Conservation (phyloP, 78 protist species). For the Protostelium mycophagum region DNA sequence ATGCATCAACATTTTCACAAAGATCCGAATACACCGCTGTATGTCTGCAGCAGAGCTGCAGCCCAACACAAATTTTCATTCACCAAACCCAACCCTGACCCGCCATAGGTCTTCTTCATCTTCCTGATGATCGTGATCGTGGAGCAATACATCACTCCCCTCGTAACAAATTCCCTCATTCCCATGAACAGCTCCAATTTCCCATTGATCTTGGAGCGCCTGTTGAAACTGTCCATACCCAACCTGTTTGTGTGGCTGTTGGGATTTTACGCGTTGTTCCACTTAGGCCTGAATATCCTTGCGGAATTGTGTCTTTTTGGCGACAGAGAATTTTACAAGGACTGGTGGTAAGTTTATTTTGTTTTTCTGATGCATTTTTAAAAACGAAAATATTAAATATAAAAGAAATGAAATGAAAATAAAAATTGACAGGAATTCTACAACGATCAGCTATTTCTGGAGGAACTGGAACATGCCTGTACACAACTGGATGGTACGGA, state of each 20-base stretch:
- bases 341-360: constrained; percentile 79
- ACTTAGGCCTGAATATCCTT: constrained; percentile 56
- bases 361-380: constrained; percentile 28
- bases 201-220: constrained; percentile 27
- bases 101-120: not conserved
- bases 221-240: constrained; percentile 55
- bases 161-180: constrained; percentile 27
- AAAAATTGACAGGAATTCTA: constrained; percentile 51
- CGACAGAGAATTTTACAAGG: constrained; percentile 74
- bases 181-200: constrained; percentile 39
- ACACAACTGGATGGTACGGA: constrained; percentile 71
- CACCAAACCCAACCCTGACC: no score
- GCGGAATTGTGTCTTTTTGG: constrained; percentile 74
- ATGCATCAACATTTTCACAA: not conserved
- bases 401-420: constrained; percentile 27
- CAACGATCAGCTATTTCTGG: constrained; percentile 73
- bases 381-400: constrained; percentile 45
- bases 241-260: constrained; percentile 69
- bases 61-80: no score
- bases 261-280: constrained; percentile 79
- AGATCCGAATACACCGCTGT: no score
- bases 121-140: constrained; percentile 24
- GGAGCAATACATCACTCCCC: constrained; percentile 53
- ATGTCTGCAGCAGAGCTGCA: no score
- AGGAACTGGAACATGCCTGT: constrained; percentile 85